Base-by-base conservation (phyloP, 495 filamentous ascomycete genomes). In the Chlorociboria aeruginascens region DNA sequence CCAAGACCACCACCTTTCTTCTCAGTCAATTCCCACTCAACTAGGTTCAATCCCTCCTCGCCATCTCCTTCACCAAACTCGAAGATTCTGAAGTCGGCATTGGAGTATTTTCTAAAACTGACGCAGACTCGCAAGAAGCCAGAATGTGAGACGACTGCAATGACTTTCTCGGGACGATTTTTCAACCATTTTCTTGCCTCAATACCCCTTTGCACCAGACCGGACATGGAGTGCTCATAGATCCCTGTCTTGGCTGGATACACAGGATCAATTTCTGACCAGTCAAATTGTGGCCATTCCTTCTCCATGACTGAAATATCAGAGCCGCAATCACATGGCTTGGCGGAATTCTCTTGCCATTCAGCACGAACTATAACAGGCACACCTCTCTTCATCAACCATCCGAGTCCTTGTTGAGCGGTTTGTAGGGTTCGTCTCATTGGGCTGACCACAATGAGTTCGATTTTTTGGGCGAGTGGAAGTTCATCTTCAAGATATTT, bases 41-140 rank as follows among this genome's bases (percentile, higher is more conserved):
- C 54, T 31, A 76, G 56, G 43, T 40, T 51, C 35, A 59, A 64
- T 2, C 43, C 50, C 28, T 58, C 61, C 12, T 59, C 61, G 7
- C 59, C 61, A 29, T 58, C 43, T 3, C 49, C 48, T 17, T 63
- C 62, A 30, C 63, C 68, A 46, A 79, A 76, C 3, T 80, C 72
- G 52, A 81, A 81, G 36, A 82, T 63, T 8, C 78, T 67, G 53
- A 72, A 82, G 53, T 82, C 78, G 7, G 71, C 78, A 53, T 82
- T 82, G 38, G 66, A 66, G 50, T 66, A 80, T 56, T 61, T 64
- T 14, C 61, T 60, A 3, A 69, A 63, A 6, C 66, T 65, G 20
- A 80, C 66, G 9, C 53, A 64, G 13, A 62, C 40, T 10, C 74
- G 52, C 43, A 81, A 53, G 53, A 82, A 82, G 3, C 68, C 76